Evolutionary conservation across 176 grass and related monocot genomes (phyloP), one percentile per base, ranked within the genome.

Genomic region (Carex cristatella): DNA sequence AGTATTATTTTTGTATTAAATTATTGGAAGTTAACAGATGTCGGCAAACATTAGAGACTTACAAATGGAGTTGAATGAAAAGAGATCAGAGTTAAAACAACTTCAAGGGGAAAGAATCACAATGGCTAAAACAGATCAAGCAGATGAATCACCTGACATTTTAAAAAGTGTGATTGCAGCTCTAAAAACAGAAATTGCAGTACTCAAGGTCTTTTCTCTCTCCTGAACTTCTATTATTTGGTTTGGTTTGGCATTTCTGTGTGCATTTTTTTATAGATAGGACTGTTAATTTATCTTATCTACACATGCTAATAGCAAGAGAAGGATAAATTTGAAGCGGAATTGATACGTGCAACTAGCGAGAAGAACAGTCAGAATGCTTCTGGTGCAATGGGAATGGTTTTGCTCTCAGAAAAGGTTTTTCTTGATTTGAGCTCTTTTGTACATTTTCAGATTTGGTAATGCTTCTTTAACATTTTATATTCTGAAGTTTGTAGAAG

Each of bases 101-200:
- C 32, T 89, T 49, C 85, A 96, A 88, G 90, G 92, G 63, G 91
- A 89, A 79, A 68, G 86, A 65, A 96, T 65, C 72, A 86, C 38
- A 91, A 88, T 84, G 49, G 79, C 84, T 10, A 91, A 85, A 46
- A 74, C 87, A 40, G 67, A 79, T 14, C 56, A 72, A 84, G 89
- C 84, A 74, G 87, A 89, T 56, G 83, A 65, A 83, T 91, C 91
- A 68, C 19, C 90, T 65, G 87, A 91, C 55, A 83, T 66, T 82
- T 81, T 90, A 38, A 94, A 87, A 89, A 89, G 18, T 46, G 83
- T 79, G 84, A 74, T 96, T 71, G 81, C 84, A 83, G 85, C 84
- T 88, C 80, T 96, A 60, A 85, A 96, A 83, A 92, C 94, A 87
- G 97, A 99, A 80, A 94, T 94, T 86, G 81, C 87, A 63, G 69